Conservation (phyloP, 1,139 yeast genomes). For the Taphrina betulina region DNA sequence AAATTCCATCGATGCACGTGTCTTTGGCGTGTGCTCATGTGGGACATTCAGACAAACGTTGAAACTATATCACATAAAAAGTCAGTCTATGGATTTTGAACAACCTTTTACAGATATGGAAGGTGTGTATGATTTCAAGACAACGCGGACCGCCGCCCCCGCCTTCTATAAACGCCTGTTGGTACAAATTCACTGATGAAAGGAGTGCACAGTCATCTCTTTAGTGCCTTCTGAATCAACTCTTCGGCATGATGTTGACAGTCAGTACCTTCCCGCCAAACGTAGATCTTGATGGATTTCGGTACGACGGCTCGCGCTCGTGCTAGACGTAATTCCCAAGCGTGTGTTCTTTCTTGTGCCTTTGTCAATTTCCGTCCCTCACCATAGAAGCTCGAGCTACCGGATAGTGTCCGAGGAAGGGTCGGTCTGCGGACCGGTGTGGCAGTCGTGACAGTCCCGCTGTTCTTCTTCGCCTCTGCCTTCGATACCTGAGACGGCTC, state of each 20-base stretch:
- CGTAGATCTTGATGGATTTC: constrained; percentile 14
- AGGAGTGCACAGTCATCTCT: too few relatives aligned
- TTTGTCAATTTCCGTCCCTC: constrained; percentile 14
- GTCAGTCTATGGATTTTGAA: too few relatives aligned
- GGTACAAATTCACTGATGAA: too few relatives aligned
- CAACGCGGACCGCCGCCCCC: background rate
- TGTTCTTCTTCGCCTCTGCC: background rate
- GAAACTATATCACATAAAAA: too few relatives aligned
- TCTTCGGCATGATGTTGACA: constrained; percentile 18
- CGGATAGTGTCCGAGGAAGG: constrained; percentile 5
- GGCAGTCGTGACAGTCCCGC: background rate
- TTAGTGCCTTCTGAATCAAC: constrained; percentile 1
- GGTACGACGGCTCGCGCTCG: constrained; percentile 14
- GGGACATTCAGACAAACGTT: too few relatives aligned
- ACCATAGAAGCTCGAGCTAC: constrained; percentile 8
- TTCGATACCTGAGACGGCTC: background rate
- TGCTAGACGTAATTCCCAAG: constrained; percentile 24
- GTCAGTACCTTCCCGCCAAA: constrained; percentile 27
- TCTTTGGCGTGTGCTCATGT: too few relatives aligned
- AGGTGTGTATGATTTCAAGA: too few relatives aligned
- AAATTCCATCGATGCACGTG: too few relatives aligned
- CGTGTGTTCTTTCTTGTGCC: constrained; percentile 17
- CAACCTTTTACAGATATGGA: too few relatives aligned
- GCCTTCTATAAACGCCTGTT: background rate
- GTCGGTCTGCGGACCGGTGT: background rate